These are phyloP conservation scores for Xanthoconium stramineum DNA, from an alignment of 768 basidiomycete genomes.

Conservation along the genomic window DNA sequence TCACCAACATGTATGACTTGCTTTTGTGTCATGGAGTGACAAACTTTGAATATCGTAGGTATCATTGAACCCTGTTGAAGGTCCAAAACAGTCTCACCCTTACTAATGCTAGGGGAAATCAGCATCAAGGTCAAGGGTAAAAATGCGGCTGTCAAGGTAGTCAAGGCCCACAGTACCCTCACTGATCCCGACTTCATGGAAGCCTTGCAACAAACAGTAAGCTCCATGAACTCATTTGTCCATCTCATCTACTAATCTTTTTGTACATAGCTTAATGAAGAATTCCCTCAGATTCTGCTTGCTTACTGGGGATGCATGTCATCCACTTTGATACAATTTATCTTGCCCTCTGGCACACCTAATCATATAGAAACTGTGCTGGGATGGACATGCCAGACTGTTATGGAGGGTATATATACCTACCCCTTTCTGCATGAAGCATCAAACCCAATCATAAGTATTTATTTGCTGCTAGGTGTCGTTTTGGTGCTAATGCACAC, in stretches of 20 bases:
- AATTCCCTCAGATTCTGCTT: not conserved
- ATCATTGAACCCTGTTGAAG: not conserved
- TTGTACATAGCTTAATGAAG: not conserved
- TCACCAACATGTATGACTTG: not conserved
- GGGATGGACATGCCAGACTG: not conserved
- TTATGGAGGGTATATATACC: not conserved
- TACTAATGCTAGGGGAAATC: not conserved
- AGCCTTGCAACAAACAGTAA: not conserved
- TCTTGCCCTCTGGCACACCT: not conserved
- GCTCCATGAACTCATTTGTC: too few species aligned
- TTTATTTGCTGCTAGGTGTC: not conserved
- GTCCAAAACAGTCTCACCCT: not conserved
- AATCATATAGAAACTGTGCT: not conserved
- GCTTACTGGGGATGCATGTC: not conserved
- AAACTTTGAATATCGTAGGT: not conserved
- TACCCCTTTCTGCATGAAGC: not conserved
- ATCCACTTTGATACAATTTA: not conserved
- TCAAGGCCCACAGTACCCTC: not conserved
- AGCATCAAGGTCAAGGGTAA: not conserved
- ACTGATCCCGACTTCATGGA: not conserved
- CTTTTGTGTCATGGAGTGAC: not conserved
- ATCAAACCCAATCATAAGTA: not conserved
- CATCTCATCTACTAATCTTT: too few species aligned
- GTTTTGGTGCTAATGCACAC: not conserved
- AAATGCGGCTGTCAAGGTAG: not conserved